Percentiles rank a stretch among this genome's conserved stretches.
These are phyloP conservation scores for Annona squamosa DNA, from an alignment of 164 flowering plant genomes.

Conservation along the genomic window DNA sequence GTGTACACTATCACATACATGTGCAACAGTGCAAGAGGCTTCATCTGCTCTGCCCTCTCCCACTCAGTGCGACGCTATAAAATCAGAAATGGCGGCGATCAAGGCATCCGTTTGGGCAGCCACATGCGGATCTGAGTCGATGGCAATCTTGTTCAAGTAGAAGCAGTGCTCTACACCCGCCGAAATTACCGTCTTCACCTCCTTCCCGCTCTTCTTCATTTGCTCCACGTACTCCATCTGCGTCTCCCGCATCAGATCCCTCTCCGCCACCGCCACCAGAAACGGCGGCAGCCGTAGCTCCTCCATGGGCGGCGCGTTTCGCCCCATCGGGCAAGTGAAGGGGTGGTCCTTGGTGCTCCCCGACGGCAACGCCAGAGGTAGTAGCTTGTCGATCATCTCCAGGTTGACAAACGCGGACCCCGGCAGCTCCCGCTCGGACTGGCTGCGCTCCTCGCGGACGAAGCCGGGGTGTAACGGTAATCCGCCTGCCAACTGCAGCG, in stretches of 20 bases:
- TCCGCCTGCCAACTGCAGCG: conserved; percentile 45
- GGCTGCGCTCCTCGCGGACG: conserved; percentile 40
- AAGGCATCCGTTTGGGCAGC: conserved; percentile 32
- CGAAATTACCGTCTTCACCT: conserved; percentile 43
- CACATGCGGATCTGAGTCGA: conserved; percentile 49
- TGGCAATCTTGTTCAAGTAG: conserved; percentile 59
- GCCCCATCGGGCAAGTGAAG: conserved; percentile 78
- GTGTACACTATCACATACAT: no score
- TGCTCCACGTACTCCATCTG: conserved; percentile 68
- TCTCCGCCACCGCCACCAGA: conserved; percentile 57
- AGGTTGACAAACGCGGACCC: conserved; percentile 61
- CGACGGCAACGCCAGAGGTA: conserved; percentile 46
- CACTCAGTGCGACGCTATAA: conserved; percentile 37
- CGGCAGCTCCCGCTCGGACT: conserved; percentile 44
- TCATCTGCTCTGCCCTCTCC: not conserved
- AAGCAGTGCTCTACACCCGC: conserved; percentile 60
- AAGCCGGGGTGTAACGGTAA: conserved; percentile 69
- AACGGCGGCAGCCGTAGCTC: conserved; percentile 46
- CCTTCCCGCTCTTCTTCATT: conserved; percentile 54
- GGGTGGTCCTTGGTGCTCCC: conserved; percentile 69
- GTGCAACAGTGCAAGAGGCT: not conserved
- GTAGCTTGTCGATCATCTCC: conserved; percentile 70
- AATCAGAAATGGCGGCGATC: conserved; percentile 34
- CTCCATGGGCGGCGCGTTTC: conserved; percentile 33
- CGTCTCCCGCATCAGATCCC: conserved; percentile 55